Evolutionary conservation across 306 rosid genomes (phyloP), one percentile per base, ranked within the genome.

Genomic region (Cucumis cinereus): DNA sequence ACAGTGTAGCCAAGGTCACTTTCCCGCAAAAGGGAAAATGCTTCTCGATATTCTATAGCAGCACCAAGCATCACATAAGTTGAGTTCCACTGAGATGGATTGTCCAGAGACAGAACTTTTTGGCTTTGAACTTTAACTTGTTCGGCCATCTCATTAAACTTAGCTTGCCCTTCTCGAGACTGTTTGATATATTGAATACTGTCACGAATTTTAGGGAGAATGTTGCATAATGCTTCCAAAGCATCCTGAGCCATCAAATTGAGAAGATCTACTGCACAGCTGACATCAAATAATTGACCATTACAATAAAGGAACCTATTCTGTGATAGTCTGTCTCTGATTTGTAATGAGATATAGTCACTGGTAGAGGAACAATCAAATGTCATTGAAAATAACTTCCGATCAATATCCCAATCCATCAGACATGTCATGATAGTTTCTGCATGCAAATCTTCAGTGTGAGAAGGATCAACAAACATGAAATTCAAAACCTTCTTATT

Each of bases 331-430:
- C 97, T 87, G 47, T 88, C 98, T 67, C 89, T 85, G 56, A 95
- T 89, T 87, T 80, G 86, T 22, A 64, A 49, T 13, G 88, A 84
- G 35, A 92, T 84, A 79, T 81, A 87, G 79, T 95, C 96, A 76
- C 87, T 84, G 67, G 89, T 77, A 67, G 99, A 86, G 77, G 78
- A 84, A 81, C 84, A 84, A 84, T 95, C 97, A 85, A 92, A 84
- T 57, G 92, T 90, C 92, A 90, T 87, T 77, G 98, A 92, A 77
- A 90, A 92, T 81, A 92, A 82, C 75, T 95, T 95, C 0, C 99
- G 92, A 73, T 95, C 98, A 70, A 92, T 89, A 87, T 95, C 99
- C 99, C 99, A 95, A 75, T 92, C 98, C 93, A 92, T 95, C 68
- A 95, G 75, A 74, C 97, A 86, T 53, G 84, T 45, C 92, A 90